A percentile compares a stretch with the other conserved stretches of the same genome.
Conservation (phyloP, 164 flowering plant species). For the Chimonanthus praecox region DNA sequence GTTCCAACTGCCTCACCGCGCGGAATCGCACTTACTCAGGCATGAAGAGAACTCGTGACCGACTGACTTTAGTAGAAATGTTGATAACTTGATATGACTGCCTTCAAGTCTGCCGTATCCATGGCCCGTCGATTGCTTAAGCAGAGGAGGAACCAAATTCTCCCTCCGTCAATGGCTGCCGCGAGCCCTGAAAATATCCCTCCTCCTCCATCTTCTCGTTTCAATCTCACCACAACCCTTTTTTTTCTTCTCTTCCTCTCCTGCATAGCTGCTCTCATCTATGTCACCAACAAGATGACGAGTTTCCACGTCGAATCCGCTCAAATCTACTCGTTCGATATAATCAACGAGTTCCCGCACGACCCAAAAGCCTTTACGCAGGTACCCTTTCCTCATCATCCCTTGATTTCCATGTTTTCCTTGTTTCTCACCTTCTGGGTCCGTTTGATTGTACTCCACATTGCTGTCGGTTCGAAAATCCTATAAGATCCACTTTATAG, state of each 20-base stretch:
- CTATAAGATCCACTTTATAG: too few species aligned
- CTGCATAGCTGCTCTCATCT: not conserved
- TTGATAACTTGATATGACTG: too few species aligned
- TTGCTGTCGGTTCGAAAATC: too few species aligned
- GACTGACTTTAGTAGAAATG: too few species aligned
- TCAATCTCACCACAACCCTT: not conserved
- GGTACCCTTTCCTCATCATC: slow-evolving; percentile 25
- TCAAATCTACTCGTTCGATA: slow-evolving; percentile 28
- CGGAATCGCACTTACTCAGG: too few species aligned
- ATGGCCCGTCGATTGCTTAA: too few species aligned
- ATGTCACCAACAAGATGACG: not conserved
- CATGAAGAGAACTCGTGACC: too few species aligned
- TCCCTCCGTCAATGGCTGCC: too few species aligned
- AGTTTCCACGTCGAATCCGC: not conserved
- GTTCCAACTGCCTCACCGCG: too few species aligned
- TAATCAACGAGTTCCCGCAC: slow-evolving; percentile 71
- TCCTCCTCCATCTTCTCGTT: not conserved
- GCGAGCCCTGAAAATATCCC: too few species aligned
- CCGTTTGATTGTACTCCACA: not conserved
- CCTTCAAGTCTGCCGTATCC: too few species aligned
- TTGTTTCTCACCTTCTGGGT: not conserved
- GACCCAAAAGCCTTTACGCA: slow-evolving; percentile 77
- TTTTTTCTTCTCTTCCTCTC: not conserved
- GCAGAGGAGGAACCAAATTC: too few species aligned
- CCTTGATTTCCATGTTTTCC: not conserved